Evolutionary conservation across 345 rosid species (phyloP).

Genomic region (Citrus sp.): DNA sequence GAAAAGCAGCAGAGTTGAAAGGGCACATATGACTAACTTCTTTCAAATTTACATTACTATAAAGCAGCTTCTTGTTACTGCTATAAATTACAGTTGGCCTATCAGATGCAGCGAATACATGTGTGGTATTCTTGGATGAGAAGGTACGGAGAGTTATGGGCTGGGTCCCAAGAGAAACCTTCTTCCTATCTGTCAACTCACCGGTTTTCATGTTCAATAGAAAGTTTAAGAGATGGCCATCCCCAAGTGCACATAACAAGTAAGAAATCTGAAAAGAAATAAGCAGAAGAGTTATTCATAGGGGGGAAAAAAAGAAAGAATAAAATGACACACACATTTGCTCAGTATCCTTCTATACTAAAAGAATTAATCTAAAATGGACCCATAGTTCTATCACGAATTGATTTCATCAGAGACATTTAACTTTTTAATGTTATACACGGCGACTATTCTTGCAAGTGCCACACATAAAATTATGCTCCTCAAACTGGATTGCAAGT

Average conservation of each 20-base stretch:
- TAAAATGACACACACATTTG: background rate
- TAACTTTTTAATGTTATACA: background rate
- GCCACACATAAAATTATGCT: background rate
- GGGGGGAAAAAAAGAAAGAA: background rate
- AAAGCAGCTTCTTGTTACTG: conserved; percentile 92
- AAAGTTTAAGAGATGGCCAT: conserved; percentile 89
- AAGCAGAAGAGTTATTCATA: background rate
- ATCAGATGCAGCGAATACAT: conserved; percentile 95
- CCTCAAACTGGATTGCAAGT: background rate
- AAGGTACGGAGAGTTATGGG: conserved; percentile 97
- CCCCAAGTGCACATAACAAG: conserved; percentile 97
- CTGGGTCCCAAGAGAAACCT: conserved; percentile 88
- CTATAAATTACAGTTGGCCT: conserved; percentile 97
- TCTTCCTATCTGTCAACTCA: conserved; percentile 76
- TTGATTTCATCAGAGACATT: background rate
- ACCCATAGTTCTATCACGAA: background rate
- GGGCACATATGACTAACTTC: conserved; percentile 98
- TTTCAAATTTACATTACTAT: conserved; percentile 92
- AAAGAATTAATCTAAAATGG: background rate
- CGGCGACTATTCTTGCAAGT: background rate
- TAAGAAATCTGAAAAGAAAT: conserved; percentile 64
- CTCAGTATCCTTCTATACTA: background rate
- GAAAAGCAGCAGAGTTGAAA: conserved; percentile 94
- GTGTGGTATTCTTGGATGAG: conserved; percentile 84
- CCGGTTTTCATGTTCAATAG: conserved; percentile 68